These are phyloP conservation scores for Trichoderma hamatum DNA, from an alignment of 2,329 filamentous ascomycete species.

Conservation along the genomic window DNA sequence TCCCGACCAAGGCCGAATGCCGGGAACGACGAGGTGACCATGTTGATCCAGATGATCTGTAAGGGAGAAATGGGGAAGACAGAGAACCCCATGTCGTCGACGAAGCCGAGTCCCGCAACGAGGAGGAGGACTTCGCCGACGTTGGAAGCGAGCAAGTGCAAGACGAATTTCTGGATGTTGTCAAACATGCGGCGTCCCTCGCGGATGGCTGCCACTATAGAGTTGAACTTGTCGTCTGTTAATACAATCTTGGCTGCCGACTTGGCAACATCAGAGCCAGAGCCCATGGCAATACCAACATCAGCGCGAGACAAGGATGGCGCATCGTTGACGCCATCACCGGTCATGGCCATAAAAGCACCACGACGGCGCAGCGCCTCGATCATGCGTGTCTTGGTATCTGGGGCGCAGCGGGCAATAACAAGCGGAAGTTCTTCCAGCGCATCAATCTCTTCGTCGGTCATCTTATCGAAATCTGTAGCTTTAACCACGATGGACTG, in stretches of 20 bases:
- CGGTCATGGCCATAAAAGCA: slow-evolving; percentile 83
- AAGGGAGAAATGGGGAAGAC: slow-evolving; percentile 86
- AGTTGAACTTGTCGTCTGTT: slow-evolving; percentile 86
- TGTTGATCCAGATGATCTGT: slow-evolving; percentile 92
- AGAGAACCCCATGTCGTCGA: slow-evolving; percentile 69
- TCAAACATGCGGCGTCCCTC: slow-evolving; percentile 85
- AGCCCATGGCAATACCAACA: slow-evolving; percentile 90
- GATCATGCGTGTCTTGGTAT: slow-evolving; percentile 90
- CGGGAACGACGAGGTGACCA: slow-evolving; percentile 85
- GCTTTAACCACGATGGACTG: slow-evolving; percentile 73
- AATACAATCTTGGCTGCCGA: slow-evolving; percentile 80
- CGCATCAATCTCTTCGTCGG: slow-evolving; percentile 73
- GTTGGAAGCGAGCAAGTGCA: slow-evolving; percentile 79
- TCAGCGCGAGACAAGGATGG: slow-evolving; percentile 80
- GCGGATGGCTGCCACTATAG: slow-evolving; percentile 79
- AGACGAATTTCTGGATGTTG: slow-evolving; percentile 86
- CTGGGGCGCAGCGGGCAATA: slow-evolving; percentile 80
- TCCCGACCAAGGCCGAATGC: slow-evolving; percentile 88
- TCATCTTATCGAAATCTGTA: slow-evolving; percentile 75
- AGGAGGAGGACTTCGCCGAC: slow-evolving; percentile 82
- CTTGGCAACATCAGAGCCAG: slow-evolving; percentile 83
- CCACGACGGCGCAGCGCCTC: slow-evolving; percentile 78
- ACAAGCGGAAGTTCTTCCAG: slow-evolving; percentile 77
- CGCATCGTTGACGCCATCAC: slow-evolving; percentile 85
- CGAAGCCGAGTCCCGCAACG: slow-evolving; percentile 80